Base-by-base conservation (phyloP, 352 stramenopile species). In the Globisporangium nodosum region DNA sequence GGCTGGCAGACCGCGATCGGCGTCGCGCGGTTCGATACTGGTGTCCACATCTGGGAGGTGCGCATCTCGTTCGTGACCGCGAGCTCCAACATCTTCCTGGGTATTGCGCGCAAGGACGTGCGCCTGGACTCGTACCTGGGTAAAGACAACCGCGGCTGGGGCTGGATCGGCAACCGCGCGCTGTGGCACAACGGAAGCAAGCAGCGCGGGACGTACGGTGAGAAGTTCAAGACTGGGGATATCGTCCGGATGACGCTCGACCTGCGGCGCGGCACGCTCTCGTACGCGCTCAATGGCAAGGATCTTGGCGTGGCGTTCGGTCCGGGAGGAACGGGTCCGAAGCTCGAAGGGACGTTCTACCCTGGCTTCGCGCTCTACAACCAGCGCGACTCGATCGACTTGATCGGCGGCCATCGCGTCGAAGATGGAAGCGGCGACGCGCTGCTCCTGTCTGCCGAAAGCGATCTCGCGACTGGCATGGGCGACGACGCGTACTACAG, bases 131-230 rank as follows among this genome's bases (percentile, higher is more conserved):
- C 88, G 21, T 96, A 96, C 47, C 61, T 96, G 30, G 88, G 88
- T n/a, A 96, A 96, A 46, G 88, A 96, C 61, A 96, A 95, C 56
- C 84, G 87, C 27, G 87, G 88, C 15, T 96, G 88, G 88, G 88
- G 87, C 9, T 96, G 88, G 83, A 96, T 96, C 43, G 88, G 88
- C 15, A 96, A 96, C 58, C 84, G 86, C 33, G 88, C 86, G 24
- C 69, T 95, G 6, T 96, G 88, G 87, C 86, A 96, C 65, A 96
- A 96, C 56, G 88, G 88, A 0, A 93, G 82, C 65, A 96, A 96
- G 63, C 86, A 96, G 58, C 83, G 88, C 15, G 86, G 85, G 8
- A 94, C 88, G 13, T 96, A 96, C 53, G 88, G 88, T 7, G 86
- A 96, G 49, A 94, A 96, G 60, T 96, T 96, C 59, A 95, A 95